Base-by-base conservation (phyloP, 495 filamentous ascomycete genomes). In the Hyaloscypha hepaticicola region DNA sequence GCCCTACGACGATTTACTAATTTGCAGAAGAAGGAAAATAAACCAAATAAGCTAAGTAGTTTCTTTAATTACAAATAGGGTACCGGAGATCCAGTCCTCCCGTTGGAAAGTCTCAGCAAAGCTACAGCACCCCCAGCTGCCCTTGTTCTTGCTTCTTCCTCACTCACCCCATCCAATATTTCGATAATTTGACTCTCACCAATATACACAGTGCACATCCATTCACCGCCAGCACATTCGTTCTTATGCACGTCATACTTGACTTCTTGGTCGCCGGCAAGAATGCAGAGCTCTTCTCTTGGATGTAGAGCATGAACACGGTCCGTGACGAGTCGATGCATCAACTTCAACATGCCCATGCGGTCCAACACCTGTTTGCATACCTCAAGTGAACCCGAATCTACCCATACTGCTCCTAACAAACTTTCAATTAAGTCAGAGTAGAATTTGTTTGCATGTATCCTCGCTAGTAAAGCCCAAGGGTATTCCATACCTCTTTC, bases 371-470 rank as follows among this genome's bases (percentile, higher is more conserved):
- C 83, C 0, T 48, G 58, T 45, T 78, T 74, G 64, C 89, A 92
- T 0, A 65, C 74, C 0, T 72, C 76, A 28, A 92, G 66, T 55
- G 60, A 63, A 4, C 83, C 75, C 0, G 87, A 90, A 71, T 97
- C 93, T 57, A 96, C 77, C 76, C 88, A 97, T 0, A 97, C 84
- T 1, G 93, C 93, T 0, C 91, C 93, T 1, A 97, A 73, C 1
- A 93, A 66, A 51, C 82, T 84, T 78, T 97, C 94, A 50, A 96
- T 77, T 16, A 96, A 77, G 70, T 97, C 93, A 0, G 90, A 95
- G 75, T 91, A 87, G 79, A 90, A 90, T 68, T 97, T 97, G 26
- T 87, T 86, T 3, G 88, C 78, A 28, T 83, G 77, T 1, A 96
- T 79, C 0, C 79, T 78, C 0, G 83, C 75, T 24, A 97, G 84